These are phyloP conservation scores for Colletotrichum coccodes DNA, from an alignment of 2,329 filamentous ascomycete genomes.

Conservation along the genomic window DNA sequence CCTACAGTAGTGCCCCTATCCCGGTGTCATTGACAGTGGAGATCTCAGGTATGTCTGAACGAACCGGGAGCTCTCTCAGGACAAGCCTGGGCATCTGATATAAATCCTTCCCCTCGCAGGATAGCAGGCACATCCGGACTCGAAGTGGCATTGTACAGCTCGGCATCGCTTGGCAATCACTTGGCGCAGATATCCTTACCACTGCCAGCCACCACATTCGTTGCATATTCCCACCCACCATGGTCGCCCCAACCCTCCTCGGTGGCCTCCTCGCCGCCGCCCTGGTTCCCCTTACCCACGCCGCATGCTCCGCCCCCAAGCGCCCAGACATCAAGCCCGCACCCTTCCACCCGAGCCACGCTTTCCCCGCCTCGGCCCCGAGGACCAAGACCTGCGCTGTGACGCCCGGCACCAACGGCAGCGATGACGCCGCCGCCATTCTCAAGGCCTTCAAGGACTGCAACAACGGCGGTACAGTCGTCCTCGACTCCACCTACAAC, in stretches of 20 bases:
- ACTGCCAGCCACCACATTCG: not conserved
- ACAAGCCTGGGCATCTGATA: slow-evolving; percentile 7
- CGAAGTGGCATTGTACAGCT: not conserved
- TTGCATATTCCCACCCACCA: not conserved
- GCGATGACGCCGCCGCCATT: slow-evolving; percentile 50
- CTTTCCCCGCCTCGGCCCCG: slow-evolving; percentile 34
- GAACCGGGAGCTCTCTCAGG: not conserved
- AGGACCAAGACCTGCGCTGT: slow-evolving; percentile 40
- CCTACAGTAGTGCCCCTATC: slow-evolving; percentile 7
- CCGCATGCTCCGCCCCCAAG: slow-evolving; percentile 10
- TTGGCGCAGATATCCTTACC: slow-evolving; percentile 12
- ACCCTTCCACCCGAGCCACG: slow-evolving; percentile 33
- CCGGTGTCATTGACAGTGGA: slow-evolving; percentile 18
- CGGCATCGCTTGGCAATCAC: slow-evolving; percentile 20
- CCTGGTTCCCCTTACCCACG: slow-evolving; percentile 18
- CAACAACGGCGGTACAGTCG: slow-evolving; percentile 71
- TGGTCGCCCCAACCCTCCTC: slow-evolving; percentile 28
- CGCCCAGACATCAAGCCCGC: slow-evolving; percentile 33
- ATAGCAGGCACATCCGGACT: not conserved
- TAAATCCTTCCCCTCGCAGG: slow-evolving; percentile 24
- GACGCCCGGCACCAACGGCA: slow-evolving; percentile 41
- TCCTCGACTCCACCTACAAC: slow-evolving; percentile 68
- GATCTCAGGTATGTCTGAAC: not conserved
- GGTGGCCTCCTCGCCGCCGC: slow-evolving; percentile 30
- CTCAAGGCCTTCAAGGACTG: slow-evolving; percentile 64